Evolutionary conservation across 2,329 filamentous ascomycete genomes (phyloP).

Genomic region (Sarocladium strictum): DNA sequence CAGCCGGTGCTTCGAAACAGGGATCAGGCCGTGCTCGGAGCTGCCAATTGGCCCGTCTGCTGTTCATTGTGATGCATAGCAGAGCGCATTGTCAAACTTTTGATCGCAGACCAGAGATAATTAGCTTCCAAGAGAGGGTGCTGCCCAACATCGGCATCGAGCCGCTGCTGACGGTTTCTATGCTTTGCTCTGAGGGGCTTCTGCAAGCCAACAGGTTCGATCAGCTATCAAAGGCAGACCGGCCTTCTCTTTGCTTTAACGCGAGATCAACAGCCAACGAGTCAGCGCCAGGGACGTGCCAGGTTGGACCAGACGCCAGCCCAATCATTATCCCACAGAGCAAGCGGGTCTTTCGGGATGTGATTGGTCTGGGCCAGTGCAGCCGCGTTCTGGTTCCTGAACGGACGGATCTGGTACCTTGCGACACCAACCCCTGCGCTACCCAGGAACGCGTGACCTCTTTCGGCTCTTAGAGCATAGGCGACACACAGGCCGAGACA

Average conservation of each 20-base stretch:
- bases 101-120: background rate
- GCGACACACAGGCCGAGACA: slow-evolving; percentile 9
- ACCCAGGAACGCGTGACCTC: slow-evolving; percentile 8
- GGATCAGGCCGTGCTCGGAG: background rate
- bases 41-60: background rate
- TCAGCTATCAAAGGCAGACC: background rate
- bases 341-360: background rate
- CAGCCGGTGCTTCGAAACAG: background rate
- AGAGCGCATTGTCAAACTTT: background rate
- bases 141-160: background rate
- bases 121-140: background rate
- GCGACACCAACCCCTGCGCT: slow-evolving; percentile 4
- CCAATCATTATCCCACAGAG: background rate
- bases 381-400: slow-evolving; percentile 8
- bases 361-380: background rate
- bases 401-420: slow-evolving; percentile 8
- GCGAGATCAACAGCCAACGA: background rate
- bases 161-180: background rate
- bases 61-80: background rate
- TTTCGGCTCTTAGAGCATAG: slow-evolving; percentile 2
- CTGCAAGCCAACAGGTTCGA: background rate
- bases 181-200: background rate
- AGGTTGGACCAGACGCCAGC: background rate
- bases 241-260: background rate
- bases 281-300: background rate